phyloP scores from a whole-genome alignment of 225 moss, liverwort and hornwort genomes.

The Asterella californica region DNA sequence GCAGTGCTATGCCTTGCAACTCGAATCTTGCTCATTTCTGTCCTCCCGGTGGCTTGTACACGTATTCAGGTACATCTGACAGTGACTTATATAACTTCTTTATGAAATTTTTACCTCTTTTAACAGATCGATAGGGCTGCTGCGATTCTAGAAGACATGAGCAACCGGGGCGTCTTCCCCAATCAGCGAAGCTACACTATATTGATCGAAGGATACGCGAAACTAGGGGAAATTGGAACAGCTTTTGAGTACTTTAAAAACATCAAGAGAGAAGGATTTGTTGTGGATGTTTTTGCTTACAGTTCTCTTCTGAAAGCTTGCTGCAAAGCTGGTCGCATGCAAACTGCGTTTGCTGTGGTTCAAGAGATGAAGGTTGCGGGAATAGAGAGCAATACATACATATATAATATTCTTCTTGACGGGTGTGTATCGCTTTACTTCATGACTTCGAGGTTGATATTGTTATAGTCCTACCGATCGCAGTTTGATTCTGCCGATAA shows the following conservation, averaged over 20 bases:
- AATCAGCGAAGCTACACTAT: slow-evolving; percentile 77
- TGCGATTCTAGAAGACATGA: slow-evolving; percentile 68
- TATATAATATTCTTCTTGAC: slow-evolving; percentile 77
- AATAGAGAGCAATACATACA: slow-evolving; percentile 59
- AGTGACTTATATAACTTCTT: background rate
- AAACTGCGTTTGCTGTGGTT: slow-evolving; percentile 64
- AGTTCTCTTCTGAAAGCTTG: slow-evolving; percentile 78
- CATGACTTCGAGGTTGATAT: background rate
- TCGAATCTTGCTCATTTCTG: background rate
- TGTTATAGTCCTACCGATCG: background rate
- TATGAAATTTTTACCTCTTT: background rate
- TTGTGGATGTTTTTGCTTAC: slow-evolving; percentile 62
- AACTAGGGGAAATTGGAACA: slow-evolving; percentile 56
- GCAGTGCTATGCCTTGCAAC: background rate
- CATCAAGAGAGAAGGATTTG: slow-evolving; percentile 54
- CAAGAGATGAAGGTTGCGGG: slow-evolving; percentile 59
- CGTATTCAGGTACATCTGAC: background rate
- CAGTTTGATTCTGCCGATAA: background rate
- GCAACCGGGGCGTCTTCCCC: slow-evolving; percentile 52
- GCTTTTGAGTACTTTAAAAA: slow-evolving; percentile 81
- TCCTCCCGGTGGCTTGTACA: background rate
- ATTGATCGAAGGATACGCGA: slow-evolving; percentile 72
- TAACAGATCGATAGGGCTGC: slow-evolving; percentile 66
- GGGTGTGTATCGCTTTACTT: slow-evolving; percentile 41
- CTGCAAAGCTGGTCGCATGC: slow-evolving; percentile 84